Evolutionary conservation across 495 filamentous ascomycete genomes (phyloP).

Genomic region (Talaromyces adpressus): DNA sequence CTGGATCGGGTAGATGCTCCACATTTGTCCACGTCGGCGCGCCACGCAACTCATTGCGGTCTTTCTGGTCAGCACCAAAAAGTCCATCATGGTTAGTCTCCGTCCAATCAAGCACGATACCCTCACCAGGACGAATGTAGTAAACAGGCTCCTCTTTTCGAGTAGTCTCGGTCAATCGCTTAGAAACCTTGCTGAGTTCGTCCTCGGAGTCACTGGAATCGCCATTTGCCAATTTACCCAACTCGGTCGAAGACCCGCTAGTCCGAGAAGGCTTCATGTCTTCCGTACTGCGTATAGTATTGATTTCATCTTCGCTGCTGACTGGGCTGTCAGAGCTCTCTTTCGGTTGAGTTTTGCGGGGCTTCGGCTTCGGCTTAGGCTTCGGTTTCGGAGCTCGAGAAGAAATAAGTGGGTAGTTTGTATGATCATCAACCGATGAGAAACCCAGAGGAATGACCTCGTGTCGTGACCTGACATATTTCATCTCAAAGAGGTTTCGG

Average conservation of each 20-base stretch:
- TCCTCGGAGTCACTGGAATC: slow-evolving; percentile 11
- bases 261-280: not conserved
- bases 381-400: slow-evolving; percentile 32
- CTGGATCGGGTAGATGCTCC: slow-evolving; percentile 54
- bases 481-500: slow-evolving; percentile 65
- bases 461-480: slow-evolving; percentile 45
- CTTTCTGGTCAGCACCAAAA: slow-evolving; percentile 48
- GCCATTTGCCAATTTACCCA: not conserved
- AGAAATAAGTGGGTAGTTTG: slow-evolving; percentile 47
- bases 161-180: not conserved
- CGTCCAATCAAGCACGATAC: slow-evolving; percentile 78
- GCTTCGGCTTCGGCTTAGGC: not conserved
- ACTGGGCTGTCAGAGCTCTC: slow-evolving; percentile 9
- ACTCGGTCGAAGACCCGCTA: not conserved
- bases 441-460: slow-evolving; percentile 59
- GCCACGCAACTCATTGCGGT: slow-evolving; percentile 43
- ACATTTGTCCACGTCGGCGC: slow-evolving; percentile 44
- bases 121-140: slow-evolving; percentile 64
- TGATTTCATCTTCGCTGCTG: slow-evolving; percentile 19
- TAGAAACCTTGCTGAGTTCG: slow-evolving; percentile 10
- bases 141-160: slow-evolving; percentile 9
- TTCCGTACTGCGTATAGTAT: slow-evolving; percentile 4
- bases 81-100: slow-evolving; percentile 57
- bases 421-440: slow-evolving; percentile 48
- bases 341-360: not conserved